These are phyloP conservation scores for Globisporangium alternatum DNA, from an alignment of 352 stramenopile species.

Conservation along the genomic window DNA sequence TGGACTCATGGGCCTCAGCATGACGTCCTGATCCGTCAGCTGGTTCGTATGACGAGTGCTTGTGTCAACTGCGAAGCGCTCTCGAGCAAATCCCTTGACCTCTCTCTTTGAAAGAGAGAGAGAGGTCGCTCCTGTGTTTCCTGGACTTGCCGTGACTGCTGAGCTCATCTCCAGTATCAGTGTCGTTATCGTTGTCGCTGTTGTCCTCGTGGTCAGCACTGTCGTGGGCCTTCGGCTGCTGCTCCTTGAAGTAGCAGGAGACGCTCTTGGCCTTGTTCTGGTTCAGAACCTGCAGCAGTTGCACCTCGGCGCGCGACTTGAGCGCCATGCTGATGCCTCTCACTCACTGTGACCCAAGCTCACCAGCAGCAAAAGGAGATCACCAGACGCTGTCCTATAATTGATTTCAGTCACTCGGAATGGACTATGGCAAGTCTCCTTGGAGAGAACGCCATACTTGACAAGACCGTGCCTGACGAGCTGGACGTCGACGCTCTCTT, in stretches of 20 bases:
- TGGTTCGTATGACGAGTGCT: too few species aligned
- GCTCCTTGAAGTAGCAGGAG: slow-evolving; percentile 39
- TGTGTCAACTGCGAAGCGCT: background rate
- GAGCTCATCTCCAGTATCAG: slow-evolving; percentile 7
- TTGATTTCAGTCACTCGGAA: too few species aligned
- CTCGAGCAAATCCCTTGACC: background rate
- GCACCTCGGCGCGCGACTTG: slow-evolving; percentile 51
- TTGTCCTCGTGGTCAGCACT: slow-evolving; percentile 15
- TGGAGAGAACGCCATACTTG: too few species aligned
- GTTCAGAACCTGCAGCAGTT: slow-evolving; percentile 45
- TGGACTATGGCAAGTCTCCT: too few species aligned
- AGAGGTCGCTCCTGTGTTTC: background rate
- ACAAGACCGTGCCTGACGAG: too few species aligned
- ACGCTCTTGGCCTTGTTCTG: slow-evolving; percentile 43
- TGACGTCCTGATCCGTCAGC: too few species aligned
- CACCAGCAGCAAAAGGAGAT: too few species aligned
- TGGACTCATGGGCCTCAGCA: too few species aligned
- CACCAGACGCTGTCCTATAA: too few species aligned
- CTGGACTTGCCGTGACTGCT: background rate
- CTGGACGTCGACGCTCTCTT: too few species aligned
- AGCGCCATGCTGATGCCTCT: slow-evolving; percentile 22
- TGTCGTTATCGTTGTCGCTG: background rate
- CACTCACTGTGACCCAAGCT: too few species aligned
- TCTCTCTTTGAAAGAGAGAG: too few species aligned
- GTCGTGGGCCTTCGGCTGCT: slow-evolving; percentile 36